phyloP scores from a whole-genome alignment of 495 filamentous ascomycete genomes.

The Neurospora sp. region DNA sequence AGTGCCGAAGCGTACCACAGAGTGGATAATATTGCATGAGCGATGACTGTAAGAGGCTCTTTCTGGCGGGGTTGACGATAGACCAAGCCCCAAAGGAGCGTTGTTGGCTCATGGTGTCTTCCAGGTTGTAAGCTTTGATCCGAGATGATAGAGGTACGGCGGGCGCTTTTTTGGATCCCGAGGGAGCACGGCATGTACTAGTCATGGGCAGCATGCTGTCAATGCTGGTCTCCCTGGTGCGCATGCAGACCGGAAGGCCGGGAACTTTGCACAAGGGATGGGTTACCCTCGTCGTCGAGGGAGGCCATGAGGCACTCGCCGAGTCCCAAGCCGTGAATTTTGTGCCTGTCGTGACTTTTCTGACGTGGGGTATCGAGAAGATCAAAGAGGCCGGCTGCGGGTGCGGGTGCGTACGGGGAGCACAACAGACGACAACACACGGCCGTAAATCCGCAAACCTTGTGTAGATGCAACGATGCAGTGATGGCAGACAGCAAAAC shows the following conservation, averaged over 20 bases:
- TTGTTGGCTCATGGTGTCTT: background rate
- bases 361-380: background rate
- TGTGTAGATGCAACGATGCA: background rate
- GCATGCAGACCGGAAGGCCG: slow-evolving; percentile 18
- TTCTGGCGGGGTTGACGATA: background rate
- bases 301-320: background rate
- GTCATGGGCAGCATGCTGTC: background rate
- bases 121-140: background rate
- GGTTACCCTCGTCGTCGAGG: background rate
- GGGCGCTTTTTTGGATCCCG: background rate
- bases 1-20: background rate
- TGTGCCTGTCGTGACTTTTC: background rate
- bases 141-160: background rate
- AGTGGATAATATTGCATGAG: background rate
- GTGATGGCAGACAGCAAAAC: background rate
- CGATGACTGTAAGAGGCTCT: background rate
- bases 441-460: slow-evolving; percentile 12
- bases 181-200: background rate
- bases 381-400: background rate
- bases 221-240: background rate
- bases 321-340: background rate
- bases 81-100: background rate
- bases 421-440: slow-evolving; percentile 11
- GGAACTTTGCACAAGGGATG: slow-evolving; percentile 10
- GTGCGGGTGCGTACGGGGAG: slow-evolving; percentile 3